phyloP scores from a whole-genome alignment of 352 stramenopile species.

The Globisporangium nagaii region DNA sequence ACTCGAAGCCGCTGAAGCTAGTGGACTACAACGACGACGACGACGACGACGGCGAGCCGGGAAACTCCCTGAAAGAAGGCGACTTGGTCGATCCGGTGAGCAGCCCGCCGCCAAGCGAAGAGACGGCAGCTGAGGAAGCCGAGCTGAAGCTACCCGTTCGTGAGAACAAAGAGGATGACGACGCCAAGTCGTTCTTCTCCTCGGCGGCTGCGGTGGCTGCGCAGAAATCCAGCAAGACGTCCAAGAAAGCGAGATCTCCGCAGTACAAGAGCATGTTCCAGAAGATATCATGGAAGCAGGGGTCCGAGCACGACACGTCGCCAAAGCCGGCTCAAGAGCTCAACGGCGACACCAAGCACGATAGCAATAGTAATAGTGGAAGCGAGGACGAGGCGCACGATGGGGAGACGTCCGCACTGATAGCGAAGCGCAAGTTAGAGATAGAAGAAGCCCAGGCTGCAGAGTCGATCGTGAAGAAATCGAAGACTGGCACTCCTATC shows the following conservation, averaged over 20 bases:
- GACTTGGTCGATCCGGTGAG: slow-evolving; percentile 15
- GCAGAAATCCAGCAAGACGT: slow-evolving; percentile 32
- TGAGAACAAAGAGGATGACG: slow-evolving; percentile 47
- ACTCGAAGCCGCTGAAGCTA: slow-evolving; percentile 44
- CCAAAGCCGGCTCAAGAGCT: slow-evolving; percentile 13
- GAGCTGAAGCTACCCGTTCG: slow-evolving; percentile 63
- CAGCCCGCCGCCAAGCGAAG: slow-evolving; percentile 18
- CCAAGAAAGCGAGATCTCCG: slow-evolving; percentile 35
- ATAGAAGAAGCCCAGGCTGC: slow-evolving; percentile 41
- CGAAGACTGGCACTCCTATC: slow-evolving; percentile 64
- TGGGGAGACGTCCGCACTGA: slow-evolving; percentile 17
- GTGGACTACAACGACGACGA: slow-evolving; percentile 73
- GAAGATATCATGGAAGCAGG: slow-evolving; percentile 67
- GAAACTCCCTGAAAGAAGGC: slow-evolving; percentile 26
- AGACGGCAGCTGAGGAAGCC: slow-evolving; percentile 25
- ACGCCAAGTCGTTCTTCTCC: slow-evolving; percentile 42
- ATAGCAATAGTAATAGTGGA: slow-evolving; percentile 31
- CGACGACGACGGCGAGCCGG: slow-evolving; percentile 49
- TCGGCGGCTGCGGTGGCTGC: slow-evolving; percentile 29
- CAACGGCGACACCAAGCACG: slow-evolving; percentile 1
- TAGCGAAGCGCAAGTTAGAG: slow-evolving; percentile 60
- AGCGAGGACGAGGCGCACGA: slow-evolving; percentile 6
- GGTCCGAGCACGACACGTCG: slow-evolving; percentile 12
- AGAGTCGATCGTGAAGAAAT: slow-evolving; percentile 66
- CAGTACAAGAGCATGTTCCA: slow-evolving; percentile 78